Evolutionary conservation across 2,329 filamentous ascomycete genomes (phyloP), one percentile per base, ranked within the genome.

Genomic region (Diaporthe citrichinensis): DNA sequence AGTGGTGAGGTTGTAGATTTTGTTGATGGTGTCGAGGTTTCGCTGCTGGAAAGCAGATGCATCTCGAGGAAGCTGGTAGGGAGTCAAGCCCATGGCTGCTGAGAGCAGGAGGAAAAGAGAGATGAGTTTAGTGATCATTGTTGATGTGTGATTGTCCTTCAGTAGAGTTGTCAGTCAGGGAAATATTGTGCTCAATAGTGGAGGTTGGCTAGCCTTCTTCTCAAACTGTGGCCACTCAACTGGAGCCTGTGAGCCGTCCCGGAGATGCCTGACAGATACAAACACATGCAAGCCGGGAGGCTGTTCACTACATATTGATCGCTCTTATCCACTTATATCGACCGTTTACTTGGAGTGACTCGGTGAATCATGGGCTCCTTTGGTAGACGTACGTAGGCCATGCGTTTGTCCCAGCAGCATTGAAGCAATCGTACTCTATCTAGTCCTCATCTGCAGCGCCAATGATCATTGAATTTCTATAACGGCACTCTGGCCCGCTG

Each of bases 1-100:
- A 73, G 85, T 82, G 49, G 83, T 85, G 34, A 84, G 80, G 77
- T 85, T 84, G 80, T 86, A 86, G 75, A 86, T 84, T 55, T 77
- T 76, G 49, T 81, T 80, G 65, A 85, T 82, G 31, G 84, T 85
- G 57, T 81, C 78, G 76, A 83, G 78, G 76, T 86, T 85, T 76
- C 84, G 83, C 71, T 78, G 46, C 23, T 55, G 46, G 34, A 68
- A 69, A 23, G 49, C 49, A 51, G 31, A 20, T 15, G 65, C 65
- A 28, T 55, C 49, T 12, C 46, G 46, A 39, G 34, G 46, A 49
- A 69, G 49, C 34, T 41, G 31, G 5, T 55, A 69, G 34, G 65
- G 31, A 14, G n/a, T 28, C 9, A 55, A 14, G 0, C 65, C 65
- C 23, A 55, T 28, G 10, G 23, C 46, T 55, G 46, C 65, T 23